Conservation (phyloP, 2,329 filamentous ascomycete genomes). For the Albifimbria verrucaria region DNA sequence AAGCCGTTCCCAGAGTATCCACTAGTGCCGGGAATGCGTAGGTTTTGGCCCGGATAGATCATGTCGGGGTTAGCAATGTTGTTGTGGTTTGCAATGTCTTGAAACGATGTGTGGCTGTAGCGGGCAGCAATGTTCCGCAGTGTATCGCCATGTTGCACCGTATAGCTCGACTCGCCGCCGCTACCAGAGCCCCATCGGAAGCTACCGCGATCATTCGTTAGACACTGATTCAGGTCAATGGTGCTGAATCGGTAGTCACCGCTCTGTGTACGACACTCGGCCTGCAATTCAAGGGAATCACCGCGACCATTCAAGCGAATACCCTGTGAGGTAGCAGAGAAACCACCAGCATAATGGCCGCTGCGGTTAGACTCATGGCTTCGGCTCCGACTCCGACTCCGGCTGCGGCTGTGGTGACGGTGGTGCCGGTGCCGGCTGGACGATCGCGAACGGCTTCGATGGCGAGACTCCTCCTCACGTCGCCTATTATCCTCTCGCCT, state of each 20-base stretch:
- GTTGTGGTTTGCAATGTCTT: constrained; percentile 37
- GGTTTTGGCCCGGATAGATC: constrained; percentile 39
- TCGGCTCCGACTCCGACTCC: constrained; percentile 9
- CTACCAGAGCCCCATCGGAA: constrained; percentile 31
- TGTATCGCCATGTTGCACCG: constrained; percentile 39
- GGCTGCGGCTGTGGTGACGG: constrained; percentile 5
- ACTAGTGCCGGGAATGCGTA: constrained; percentile 29
- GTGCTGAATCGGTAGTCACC: constrained; percentile 29
- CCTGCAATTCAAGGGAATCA: constrained; percentile 28
- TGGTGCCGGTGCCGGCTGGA: constrained; percentile 7
- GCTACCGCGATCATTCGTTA: constrained; percentile 33
- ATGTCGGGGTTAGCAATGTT: constrained; percentile 37
- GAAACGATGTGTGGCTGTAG: constrained; percentile 25
- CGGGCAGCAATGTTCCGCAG: constrained; percentile 33
- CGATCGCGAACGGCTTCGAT: constrained; percentile 7
- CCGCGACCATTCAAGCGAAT: constrained; percentile 29
- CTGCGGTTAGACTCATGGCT: constrained; percentile 9
- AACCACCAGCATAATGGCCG: constrained; percentile 28
- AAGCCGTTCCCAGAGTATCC: constrained; percentile 25
- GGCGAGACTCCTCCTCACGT: constrained; percentile 11
- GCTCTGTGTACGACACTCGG: constrained; percentile 28
- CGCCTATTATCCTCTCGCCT: constrained; percentile 7
- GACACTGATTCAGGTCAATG: constrained; percentile 30
- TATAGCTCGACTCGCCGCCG: constrained; percentile 21
- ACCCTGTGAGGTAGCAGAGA: constrained; percentile 30